Percentiles rank a stretch among this genome's conserved stretches.
Conservation (phyloP, 495 filamentous ascomycete genomes). For the Staphylotrichum longicolle region DNA sequence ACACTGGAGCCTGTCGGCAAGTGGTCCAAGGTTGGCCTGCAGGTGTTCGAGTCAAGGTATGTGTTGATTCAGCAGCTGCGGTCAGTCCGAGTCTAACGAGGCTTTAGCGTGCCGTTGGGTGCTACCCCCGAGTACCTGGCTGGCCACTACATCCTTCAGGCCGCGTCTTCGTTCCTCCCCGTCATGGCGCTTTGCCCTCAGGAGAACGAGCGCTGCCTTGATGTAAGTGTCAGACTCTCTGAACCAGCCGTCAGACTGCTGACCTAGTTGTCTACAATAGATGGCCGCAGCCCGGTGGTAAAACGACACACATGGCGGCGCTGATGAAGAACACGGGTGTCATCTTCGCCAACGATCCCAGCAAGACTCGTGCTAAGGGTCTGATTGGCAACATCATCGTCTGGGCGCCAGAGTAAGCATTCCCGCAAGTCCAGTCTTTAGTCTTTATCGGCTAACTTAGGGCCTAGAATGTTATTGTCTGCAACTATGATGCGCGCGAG, state of each 20-base stretch:
- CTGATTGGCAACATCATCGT: conserved; percentile 97
- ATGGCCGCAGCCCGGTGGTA: conserved; percentile 99
- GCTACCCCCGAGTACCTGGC: conserved; percentile 97
- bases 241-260: neutral
- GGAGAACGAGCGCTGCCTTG: conserved; percentile 80
- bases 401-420: conserved; percentile 65
- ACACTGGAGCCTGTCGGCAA: conserved; percentile 96
- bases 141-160: conserved; percentile 96
- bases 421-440: neutral
- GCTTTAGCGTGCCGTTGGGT: conserved; percentile 72
- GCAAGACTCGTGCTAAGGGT: conserved; percentile 90
- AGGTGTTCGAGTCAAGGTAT: conserved; percentile 82
- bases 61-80: neutral
- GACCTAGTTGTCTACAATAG: conserved; percentile 40
- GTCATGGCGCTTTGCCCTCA: conserved; percentile 97
- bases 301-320: conserved; percentile 93
- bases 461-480: conserved; percentile 76
- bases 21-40: conserved; percentile 96
- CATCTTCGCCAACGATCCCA: conserved; percentile 95
- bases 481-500: conserved; percentile 86
- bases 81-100: neutral
- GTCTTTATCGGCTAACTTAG: neutral
- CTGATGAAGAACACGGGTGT: conserved; percentile 98
- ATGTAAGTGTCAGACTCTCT: conserved; percentile 17
- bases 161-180: conserved; percentile 93